A percentile compares a stretch with the other conserved stretches of the same genome.
phyloP scores from a whole-genome alignment of 139 green algal species.

The Auxenochlorella pyrenoidosa region DNA sequence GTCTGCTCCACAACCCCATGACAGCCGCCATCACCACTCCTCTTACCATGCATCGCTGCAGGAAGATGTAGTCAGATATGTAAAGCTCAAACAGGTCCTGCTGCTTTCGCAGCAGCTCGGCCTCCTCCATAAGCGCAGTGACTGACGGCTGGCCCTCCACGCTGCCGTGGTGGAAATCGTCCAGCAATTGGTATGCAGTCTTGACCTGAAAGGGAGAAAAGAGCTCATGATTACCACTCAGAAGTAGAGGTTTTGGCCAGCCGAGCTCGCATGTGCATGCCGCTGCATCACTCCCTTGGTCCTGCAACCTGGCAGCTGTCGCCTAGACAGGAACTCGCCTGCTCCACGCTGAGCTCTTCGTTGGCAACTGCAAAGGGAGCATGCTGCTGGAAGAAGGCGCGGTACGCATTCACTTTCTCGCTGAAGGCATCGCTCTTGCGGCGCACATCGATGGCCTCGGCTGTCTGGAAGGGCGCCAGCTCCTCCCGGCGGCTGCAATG shows the following conservation, averaged over 20 bases:
- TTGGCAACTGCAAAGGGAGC: constrained; percentile 74
- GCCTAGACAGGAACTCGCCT: constrained; percentile 45
- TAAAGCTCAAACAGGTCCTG: constrained; percentile 95
- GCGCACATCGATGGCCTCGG: constrained; percentile 45
- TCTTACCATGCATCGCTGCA: constrained; percentile 76
- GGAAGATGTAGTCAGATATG: constrained; percentile 81
- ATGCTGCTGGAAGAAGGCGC: constrained; percentile 80
- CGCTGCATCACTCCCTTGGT: background rate
- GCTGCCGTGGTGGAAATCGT: constrained; percentile 78
- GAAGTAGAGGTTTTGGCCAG: background rate
- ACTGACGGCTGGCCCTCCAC: constrained; percentile 75
- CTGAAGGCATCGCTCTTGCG: constrained; percentile 83
- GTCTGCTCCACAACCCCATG: no score
- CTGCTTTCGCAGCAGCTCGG: constrained; percentile 81
- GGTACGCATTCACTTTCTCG: constrained; percentile 81
- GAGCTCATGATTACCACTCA: background rate
- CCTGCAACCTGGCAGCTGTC: no score
- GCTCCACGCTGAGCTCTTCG: constrained; percentile 71
- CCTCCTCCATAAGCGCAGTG: constrained; percentile 70
- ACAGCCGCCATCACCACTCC: background rate
- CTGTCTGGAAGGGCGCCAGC: constrained; percentile 24
- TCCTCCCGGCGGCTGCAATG: constrained; percentile 9
- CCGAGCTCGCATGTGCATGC: background rate
- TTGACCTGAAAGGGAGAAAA: constrained; percentile 39
- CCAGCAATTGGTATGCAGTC: constrained; percentile 63